Percentiles rank a stretch among this genome's conserved stretches.
phyloP scores from a whole-genome alignment of 768 basidiomycete species.

The Leccinum variicolor region DNA sequence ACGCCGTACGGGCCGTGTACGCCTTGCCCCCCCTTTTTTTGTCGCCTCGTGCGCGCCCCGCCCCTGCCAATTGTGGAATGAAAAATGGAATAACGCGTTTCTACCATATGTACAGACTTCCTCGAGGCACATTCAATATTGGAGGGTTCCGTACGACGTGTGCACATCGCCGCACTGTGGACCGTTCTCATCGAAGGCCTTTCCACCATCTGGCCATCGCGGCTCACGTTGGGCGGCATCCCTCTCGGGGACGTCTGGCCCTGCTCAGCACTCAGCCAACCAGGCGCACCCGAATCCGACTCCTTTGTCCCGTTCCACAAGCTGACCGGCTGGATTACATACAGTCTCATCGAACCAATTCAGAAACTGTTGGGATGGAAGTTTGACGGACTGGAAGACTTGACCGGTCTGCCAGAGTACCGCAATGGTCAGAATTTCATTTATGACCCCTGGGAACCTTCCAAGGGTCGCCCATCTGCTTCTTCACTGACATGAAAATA shows the following conservation, averaged over 20 bases:
- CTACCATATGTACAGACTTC: constrained; percentile 48
- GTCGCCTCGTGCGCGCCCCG: background rate
- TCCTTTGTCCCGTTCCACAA: constrained; percentile 94
- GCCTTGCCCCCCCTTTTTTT: background rate
- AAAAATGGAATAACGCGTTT: background rate
- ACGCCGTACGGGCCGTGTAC: background rate
- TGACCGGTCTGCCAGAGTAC: constrained; percentile 95
- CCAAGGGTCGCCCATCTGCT: background rate
- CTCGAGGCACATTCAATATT: constrained; percentile 53
- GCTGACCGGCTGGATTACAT: constrained; percentile 90
- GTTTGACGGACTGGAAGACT: constrained; percentile 75
- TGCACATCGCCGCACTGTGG: constrained; percentile 82
- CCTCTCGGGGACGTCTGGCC: constrained; percentile 94
- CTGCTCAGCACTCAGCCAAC: constrained; percentile 50
- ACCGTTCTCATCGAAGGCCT: constrained; percentile 76
- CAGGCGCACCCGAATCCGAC: constrained; percentile 39
- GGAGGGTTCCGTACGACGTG: constrained; percentile 38
- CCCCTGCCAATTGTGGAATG: background rate
- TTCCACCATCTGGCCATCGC: constrained; percentile 84
- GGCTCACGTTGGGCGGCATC: constrained; percentile 62
- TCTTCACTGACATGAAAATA: background rate
- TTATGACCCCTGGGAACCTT: background rate
- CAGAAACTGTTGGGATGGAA: constrained; percentile 75
- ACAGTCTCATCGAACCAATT: constrained; percentile 83
- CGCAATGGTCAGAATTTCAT: constrained; percentile 58